A percentile compares a stretch with the other conserved stretches of the same genome.
Evolutionary conservation across 169 alveolate species (phyloP).

Genomic region (Plasmodium sp.): DNA sequence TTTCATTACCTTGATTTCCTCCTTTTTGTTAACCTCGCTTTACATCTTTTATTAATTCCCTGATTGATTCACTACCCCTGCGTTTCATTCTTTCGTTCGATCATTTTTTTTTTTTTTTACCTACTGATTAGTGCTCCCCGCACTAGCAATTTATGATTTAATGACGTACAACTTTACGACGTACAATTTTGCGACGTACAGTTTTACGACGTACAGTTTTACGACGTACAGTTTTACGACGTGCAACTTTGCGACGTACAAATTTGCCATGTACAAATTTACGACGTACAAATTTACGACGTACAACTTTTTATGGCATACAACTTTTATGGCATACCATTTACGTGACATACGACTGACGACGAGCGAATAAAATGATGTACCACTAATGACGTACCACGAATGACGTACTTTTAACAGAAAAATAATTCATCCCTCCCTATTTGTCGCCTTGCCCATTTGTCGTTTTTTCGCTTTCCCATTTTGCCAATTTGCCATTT

Average conservation of each 20-base stretch:
- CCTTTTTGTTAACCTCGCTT: background rate
- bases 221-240: background rate
- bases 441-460: background rate
- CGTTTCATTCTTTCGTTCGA: background rate
- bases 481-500: background rate
- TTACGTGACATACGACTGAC: background rate
- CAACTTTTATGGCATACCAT: background rate
- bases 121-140: background rate
- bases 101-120: background rate
- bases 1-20: background rate
- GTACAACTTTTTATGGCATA: background rate
- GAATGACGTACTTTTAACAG: background rate
- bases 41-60: background rate
- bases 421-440: background rate
- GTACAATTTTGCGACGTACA: background rate
- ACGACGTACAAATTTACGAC: background rate
- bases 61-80: background rate
- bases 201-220: background rate
- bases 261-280: background rate
- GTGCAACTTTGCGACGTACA: background rate
- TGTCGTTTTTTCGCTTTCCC: background rate
- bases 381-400: background rate
- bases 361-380: background rate
- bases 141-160: background rate
- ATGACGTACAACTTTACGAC: background rate